These are phyloP conservation scores for Cucumis cinereus DNA, from an alignment of 306 rosid genomes.

Conservation along the genomic window DNA sequence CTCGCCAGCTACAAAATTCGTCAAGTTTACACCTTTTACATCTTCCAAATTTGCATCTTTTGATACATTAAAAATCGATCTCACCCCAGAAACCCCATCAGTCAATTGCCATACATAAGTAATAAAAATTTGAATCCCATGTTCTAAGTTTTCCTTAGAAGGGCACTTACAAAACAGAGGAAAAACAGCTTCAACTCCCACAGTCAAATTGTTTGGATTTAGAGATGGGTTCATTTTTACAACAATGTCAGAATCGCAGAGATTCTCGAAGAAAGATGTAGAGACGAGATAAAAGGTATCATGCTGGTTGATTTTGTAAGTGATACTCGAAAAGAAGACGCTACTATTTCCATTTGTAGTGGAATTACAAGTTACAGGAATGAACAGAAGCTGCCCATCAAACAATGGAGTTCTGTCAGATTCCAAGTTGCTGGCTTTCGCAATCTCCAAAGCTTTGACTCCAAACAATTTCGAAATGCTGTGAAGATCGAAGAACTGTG, in stretches of 20 bases:
- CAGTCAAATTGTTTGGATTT: constrained; percentile 18
- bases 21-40: constrained; percentile 25
- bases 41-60: constrained; percentile 17
- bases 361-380: constrained; percentile 61
- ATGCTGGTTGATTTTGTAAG: constrained; percentile 26
- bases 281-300: constrained; percentile 37
- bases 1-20: constrained; percentile 12
- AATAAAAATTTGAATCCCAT: constrained; percentile 29
- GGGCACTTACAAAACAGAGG: constrained; percentile 72
- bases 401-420: constrained; percentile 10
- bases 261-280: constrained; percentile 27
- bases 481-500: constrained; percentile 23
- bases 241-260: constrained; percentile 26
- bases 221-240: constrained; percentile 24
- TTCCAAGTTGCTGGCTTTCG: constrained; percentile 44
- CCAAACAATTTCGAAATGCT: constrained; percentile 46
- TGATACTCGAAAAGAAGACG: constrained; percentile 32
- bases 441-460: constrained; percentile 31
- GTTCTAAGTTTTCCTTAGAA: constrained; percentile 21
- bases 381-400: constrained; percentile 38
- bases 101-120: constrained; percentile 48
- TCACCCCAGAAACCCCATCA: constrained; percentile 34
- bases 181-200: constrained; percentile 27
- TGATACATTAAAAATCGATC: constrained; percentile 39
- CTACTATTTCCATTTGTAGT: constrained; percentile 10